Evolutionary conservation across 192 early-diverging fungal genomes (phyloP).

Genomic region (Piromyces sp.): DNA sequence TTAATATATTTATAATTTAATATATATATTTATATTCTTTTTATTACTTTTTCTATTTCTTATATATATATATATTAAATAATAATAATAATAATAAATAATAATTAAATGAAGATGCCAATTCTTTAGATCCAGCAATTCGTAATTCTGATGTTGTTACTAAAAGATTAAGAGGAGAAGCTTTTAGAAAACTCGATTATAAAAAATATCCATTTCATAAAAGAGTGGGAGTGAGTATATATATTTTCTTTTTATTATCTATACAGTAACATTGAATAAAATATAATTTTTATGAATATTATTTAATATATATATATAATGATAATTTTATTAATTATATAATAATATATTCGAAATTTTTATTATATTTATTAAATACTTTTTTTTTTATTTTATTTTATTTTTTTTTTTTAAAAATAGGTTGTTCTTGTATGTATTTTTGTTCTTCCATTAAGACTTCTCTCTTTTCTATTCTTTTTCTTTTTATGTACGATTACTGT

Average conservation of each 20-base stretch:
- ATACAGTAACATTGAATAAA: no score
- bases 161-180: background rate
- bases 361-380: no score
- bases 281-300: no score
- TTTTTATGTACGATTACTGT: background rate
- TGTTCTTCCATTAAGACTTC: background rate
- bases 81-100: no score
- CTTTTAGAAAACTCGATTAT: background rate
- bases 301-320: no score
- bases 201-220: background rate
- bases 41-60: no score
- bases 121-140: background rate
- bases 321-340: no score
- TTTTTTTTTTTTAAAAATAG: background rate
- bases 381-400: background rate
- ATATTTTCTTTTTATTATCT: no score
- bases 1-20: no score
- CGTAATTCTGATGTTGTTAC: background rate
- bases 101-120: background rate
- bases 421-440: background rate
- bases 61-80: no score
- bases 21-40: no score
- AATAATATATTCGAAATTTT: no score
- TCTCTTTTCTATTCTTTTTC: background rate
- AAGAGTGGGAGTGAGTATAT: background rate